Base-by-base conservation (phyloP, 2,329 filamentous ascomycete genomes). In the Microdochium bolleyi region DNA sequence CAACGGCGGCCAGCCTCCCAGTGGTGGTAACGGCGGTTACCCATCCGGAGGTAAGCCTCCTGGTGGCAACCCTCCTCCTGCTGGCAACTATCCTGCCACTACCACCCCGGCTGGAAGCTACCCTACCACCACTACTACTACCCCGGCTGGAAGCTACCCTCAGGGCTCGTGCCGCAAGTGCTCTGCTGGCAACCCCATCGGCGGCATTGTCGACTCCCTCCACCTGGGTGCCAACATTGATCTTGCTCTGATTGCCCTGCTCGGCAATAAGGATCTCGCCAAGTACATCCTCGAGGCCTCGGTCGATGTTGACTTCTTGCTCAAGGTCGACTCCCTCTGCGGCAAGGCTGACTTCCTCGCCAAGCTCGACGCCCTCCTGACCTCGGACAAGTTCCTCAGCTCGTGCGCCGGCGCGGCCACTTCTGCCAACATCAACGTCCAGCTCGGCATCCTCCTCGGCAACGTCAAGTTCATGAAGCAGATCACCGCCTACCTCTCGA, bases 391-490 rank as follows among this genome's bases (percentile, higher is more conserved):
- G 3, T 46, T 46, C 41, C 41, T 46, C 16, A 46, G 13, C 41
- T 19, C 41, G 13, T 21, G n/a, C 19, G 41, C 41, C 41, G 16
- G n/a, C 13, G 41, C 41, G 8, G 41, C 41, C 19, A 22, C 19
- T 24, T 8, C 16, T 22, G 41, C 41, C 41, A 46, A 46, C 41
- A 46, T 46, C 21, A 46, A 46, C 41, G 41, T 19, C 19, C 41
- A 46, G 41, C 3, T 46, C 41, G 41, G 41, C 22, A 24, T 46
- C 41, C 41, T 46, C n/a, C 19, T 46, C n/a, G 41, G 14, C 41
- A 46, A 46, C 19, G 41, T 22, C 41, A 46, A 46, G 41, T 46
- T 46, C 41, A 46, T 46, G 41, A 46, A 46, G 41, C 41, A 46
- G 41, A 7, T 46, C 41, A 46, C 41, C 21, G 19, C 41, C 19